These are phyloP conservation scores for Eragrostis curvula DNA, from an alignment of 176 grass and related monocot genomes.

Conservation along the genomic window DNA sequence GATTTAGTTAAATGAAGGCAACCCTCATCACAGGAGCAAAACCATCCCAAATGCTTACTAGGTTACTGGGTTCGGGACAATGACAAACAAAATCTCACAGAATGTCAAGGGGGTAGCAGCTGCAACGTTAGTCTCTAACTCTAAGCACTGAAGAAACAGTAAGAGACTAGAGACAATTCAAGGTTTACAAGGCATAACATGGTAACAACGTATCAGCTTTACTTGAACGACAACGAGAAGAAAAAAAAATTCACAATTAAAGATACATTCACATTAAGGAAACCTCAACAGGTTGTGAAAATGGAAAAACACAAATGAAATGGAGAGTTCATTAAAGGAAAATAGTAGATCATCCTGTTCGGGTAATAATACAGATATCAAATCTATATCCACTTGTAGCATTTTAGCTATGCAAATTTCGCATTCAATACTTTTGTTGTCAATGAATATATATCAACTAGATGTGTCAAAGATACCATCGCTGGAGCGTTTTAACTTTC, in stretches of 20 bases:
- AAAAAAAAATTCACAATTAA: neutral
- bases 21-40: too few relatives aligned
- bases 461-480: too few relatives aligned
- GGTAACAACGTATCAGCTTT: neutral
- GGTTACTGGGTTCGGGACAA: too few relatives aligned
- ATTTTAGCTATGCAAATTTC: neutral
- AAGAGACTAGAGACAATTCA: neutral
- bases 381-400: neutral
- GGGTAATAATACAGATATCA: neutral
- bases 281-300: neutral
- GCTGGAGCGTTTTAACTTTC: too few relatives aligned
- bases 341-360: neutral
- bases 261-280: constrained; percentile 15
- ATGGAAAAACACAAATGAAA: neutral
- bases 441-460: neutral
- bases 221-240: neutral
- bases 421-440: neutral
- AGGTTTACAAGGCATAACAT: neutral
- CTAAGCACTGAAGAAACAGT: constrained; percentile 15
- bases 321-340: too few relatives aligned
- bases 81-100: neutral
- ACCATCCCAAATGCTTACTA: too few relatives aligned
- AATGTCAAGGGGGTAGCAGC: too few relatives aligned
- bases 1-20: constrained; percentile 12
- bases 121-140: neutral